Base-by-base conservation (phyloP, 345 rosid species). In the Murraya koenigii region DNA sequence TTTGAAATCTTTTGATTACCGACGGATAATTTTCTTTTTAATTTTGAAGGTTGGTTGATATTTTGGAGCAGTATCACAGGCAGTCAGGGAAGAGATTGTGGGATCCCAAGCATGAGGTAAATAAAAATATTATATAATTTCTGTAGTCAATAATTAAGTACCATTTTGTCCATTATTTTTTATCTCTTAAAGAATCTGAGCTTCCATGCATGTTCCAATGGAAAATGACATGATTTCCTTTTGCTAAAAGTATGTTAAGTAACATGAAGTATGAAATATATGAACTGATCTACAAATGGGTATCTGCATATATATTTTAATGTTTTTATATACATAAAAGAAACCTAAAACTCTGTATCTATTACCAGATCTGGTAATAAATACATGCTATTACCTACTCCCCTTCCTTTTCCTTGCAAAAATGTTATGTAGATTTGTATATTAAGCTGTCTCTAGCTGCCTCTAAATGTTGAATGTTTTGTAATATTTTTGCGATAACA, bases 61-160 rank as follows among this genome's bases (percentile, higher is more conserved):
- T 94, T 75, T 75, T 96, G 90, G 99, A 94, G 44, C 79, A 84
- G 73, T 96, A 96, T 71, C 97, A 94, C 72, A 90, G 87, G 77
- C 85, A 80, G 70, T 86, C 93, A 76, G 93, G 97, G 66, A 88
- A 91, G 73, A 92, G 87, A 85, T 68, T 96, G 58, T 94, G 99
- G 99, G 97, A 96, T 85, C 92, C 92, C 68, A 93, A 92, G 80
- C 99, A 94, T 87, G 97, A 96, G 98, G 99, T 94, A 78, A 9
- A 32, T 64, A 64, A 15, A 15, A 13, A 63, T 13, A 30, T 20
- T 44, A 44, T 44, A 44, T 11, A 44, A 44, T 44, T 44, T 15
- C 49, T 11, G 15, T 44, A 11, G 49, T 44, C 13, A 44, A 13
- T 11, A 44, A 14, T 44, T 44, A 44, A 44, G 49, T 39, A 8